Percentiles rank a stretch among this genome's conserved stretches.
Conservation (phyloP, 2,329 filamentous ascomycete species). For the Chrysoporthe austroafricana region DNA sequence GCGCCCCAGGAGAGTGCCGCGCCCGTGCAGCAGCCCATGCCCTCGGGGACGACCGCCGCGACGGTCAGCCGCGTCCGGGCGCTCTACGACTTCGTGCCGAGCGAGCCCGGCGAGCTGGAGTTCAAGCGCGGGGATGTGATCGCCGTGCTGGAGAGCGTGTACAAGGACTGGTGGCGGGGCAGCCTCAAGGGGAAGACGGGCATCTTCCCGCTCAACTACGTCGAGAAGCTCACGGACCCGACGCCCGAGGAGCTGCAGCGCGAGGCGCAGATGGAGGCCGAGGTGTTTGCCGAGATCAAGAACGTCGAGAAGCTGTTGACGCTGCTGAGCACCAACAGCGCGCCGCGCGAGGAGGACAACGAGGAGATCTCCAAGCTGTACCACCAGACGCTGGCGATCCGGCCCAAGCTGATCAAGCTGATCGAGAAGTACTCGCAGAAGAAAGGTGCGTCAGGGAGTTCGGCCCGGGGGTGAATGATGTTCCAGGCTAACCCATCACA, state of each 20-base stretch:
- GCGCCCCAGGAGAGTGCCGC: slow-evolving; percentile 45
- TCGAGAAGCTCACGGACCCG: slow-evolving; percentile 94
- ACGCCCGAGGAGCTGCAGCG: slow-evolving; percentile 92
- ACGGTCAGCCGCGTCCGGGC: slow-evolving; percentile 94
- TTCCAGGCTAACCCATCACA: slow-evolving; percentile 40
- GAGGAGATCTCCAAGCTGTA: slow-evolving; percentile 96
- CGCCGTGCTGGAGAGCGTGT: slow-evolving; percentile 94
- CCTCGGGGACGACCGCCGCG: slow-evolving; percentile 88
- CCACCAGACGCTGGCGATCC: slow-evolving; percentile 90
- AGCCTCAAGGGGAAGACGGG: slow-evolving; percentile 92
- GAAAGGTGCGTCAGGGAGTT: slow-evolving; percentile 68
- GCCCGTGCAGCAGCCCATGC: slow-evolving; percentile 59
- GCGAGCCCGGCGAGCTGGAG: slow-evolving; percentile 90
- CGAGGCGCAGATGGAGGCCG: slow-evolving; percentile 91
- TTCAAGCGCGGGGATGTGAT: slow-evolving; percentile 98
- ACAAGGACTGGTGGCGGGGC: slow-evolving; percentile 99
- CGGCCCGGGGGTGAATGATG: neutral
- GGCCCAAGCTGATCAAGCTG: slow-evolving; percentile 94
- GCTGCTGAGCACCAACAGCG: slow-evolving; percentile 82
- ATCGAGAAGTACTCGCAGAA: slow-evolving; percentile 99
- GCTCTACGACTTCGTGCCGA: slow-evolving; percentile 91
- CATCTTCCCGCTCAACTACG: slow-evolving; percentile 98
- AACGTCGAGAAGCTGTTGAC: slow-evolving; percentile 76
- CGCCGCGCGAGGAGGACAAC: slow-evolving; percentile 84
- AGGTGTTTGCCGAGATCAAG: slow-evolving; percentile 68